phyloP scores from a whole-genome alignment of 805 yeast genomes.

The Scheffersomyces spartinae region DNA sequence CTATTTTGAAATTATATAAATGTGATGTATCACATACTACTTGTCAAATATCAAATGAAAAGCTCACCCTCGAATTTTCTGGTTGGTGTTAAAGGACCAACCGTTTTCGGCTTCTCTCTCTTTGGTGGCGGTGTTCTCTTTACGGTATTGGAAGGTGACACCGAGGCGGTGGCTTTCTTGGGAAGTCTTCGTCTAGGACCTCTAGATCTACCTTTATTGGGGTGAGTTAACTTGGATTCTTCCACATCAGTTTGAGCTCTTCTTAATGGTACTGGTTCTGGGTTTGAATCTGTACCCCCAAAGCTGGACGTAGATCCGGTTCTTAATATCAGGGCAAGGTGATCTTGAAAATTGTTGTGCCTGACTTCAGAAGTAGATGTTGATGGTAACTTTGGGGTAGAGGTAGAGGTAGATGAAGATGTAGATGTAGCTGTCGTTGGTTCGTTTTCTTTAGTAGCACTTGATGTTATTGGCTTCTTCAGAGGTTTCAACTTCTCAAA shows the following conservation, averaged over 20 bases:
- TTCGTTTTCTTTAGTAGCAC: background rate
- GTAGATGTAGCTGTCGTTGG: background rate
- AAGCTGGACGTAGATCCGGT: constrained; percentile 16
- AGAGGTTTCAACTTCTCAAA: constrained; percentile 4
- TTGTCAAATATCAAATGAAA: constrained; percentile 16
- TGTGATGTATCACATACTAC: too few species aligned
- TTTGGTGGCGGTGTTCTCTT: background rate
- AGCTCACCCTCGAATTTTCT: constrained; percentile 20
- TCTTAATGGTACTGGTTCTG: constrained; percentile 1
- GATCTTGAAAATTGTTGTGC: constrained; percentile 8
- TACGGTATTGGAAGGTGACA: background rate
- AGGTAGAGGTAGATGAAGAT: background rate
- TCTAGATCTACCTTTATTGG: constrained; percentile 34
- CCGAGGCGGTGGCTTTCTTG: constrained; percentile 6
- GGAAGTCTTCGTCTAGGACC: constrained; percentile 45
- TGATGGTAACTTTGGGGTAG: background rate
- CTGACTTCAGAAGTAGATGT: constrained; percentile 1
- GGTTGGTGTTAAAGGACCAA: constrained; percentile 13
- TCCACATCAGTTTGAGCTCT: constrained; percentile 8
- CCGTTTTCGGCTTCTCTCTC: constrained; percentile 8
- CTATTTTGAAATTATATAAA: too few species aligned
- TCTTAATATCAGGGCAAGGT: constrained; percentile 16
- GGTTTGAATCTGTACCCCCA: constrained; percentile 1
- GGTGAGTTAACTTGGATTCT: constrained; percentile 25
- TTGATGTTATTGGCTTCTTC: background rate